Conservation (phyloP, 257 asterid genomes). For the Plantago ovata region DNA sequence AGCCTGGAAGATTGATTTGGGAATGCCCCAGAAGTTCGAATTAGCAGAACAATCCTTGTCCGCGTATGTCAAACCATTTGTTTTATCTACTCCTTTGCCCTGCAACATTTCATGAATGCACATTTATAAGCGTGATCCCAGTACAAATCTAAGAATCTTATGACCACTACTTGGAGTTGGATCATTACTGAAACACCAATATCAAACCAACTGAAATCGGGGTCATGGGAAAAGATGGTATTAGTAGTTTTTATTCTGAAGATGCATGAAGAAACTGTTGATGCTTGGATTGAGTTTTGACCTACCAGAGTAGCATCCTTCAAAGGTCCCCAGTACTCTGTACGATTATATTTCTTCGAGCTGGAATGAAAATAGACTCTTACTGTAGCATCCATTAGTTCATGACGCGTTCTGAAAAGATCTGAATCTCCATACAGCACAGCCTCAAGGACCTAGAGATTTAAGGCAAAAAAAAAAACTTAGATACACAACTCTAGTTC, state of each 20-base stretch:
- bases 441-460: slow-evolving; percentile 76
- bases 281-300: background rate
- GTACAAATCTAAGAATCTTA: too few species aligned
- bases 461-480: background rate
- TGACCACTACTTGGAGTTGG: too few species aligned
- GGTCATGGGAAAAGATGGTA: too few species aligned
- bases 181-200: too few species aligned
- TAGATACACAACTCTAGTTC: background rate
- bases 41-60: slow-evolving; percentile 34
- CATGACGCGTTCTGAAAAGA: slow-evolving; percentile 56
- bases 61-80: slow-evolving; percentile 40
- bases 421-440: slow-evolving; percentile 75
- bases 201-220: too few species aligned
- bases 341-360: slow-evolving; percentile 64
- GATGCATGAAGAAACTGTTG: background rate
- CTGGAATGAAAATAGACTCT: slow-evolving; percentile 88
- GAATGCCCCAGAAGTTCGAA: slow-evolving; percentile 43
- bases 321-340: slow-evolving; percentile 90
- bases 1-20: slow-evolving; percentile 76
- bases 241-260: too few species aligned
- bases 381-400: slow-evolving; percentile 69
- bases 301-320: slow-evolving; percentile 73
- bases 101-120: slow-evolving; percentile 24
- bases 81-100: slow-evolving; percentile 59
- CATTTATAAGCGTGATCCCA: background rate